Conservation (phyloP, 108 stramenopile genomes). For the Poteriospumella lacustris region DNA sequence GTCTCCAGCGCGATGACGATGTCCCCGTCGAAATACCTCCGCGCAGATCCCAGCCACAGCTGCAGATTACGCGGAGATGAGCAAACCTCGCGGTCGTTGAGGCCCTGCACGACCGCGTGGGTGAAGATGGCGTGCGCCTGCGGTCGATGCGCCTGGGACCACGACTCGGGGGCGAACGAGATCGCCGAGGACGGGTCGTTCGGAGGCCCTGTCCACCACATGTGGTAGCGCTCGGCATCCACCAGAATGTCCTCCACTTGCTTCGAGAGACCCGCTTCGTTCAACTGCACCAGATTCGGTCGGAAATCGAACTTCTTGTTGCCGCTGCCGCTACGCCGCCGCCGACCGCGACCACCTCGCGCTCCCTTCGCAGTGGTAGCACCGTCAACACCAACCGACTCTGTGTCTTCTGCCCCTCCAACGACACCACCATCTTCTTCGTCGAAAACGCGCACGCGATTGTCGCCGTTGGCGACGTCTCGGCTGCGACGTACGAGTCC, state of each 20-base stretch:
- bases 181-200: not conserved
- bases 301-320: no score
- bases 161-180: not conserved
- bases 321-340: no score
- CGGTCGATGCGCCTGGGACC: not conserved
- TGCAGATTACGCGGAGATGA: not conserved
- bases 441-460: no score
- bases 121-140: not conserved
- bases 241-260: not conserved
- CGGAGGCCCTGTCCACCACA: slow-evolving; percentile 21
- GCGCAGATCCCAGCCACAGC: not conserved
- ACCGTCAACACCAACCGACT: no score
- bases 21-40: not conserved
- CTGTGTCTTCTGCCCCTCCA: no score
- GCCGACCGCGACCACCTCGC: no score
- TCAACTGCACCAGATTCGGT: no score
- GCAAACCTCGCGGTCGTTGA: not conserved
- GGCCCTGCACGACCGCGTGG: not conserved
- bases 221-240: slow-evolving; percentile 9
- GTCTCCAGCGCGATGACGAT: not conserved
- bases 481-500: no score
- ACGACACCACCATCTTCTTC: no score
- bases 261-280: no score
- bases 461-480: no score
- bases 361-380: no score